Evolutionary conservation across 768 basidiomycete species (phyloP), one percentile per base, ranked within the genome.

Genomic region (Chlorophyllum brunneum): DNA sequence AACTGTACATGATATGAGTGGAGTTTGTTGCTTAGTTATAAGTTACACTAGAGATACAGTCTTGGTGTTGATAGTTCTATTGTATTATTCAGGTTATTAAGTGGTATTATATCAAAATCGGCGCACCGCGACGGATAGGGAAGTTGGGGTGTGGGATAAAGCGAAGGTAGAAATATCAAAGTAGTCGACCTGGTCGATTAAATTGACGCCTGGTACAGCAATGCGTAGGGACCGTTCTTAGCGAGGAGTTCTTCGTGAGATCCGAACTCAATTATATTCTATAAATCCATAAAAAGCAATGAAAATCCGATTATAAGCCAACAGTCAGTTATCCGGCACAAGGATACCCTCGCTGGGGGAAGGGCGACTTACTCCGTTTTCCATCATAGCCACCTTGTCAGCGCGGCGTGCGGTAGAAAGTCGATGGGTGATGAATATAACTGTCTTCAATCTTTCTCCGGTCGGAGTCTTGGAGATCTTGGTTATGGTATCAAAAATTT

Each of bases 371-470:
- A 80, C 78, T 67, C 88, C 88, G 60, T 78, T 77, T 59, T 90
- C 85, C 86, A 91, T 88, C 83, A 90, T 86, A 37, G 86, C 88
- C 57, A 91, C 80, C 68, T 89, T 90, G 70, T 92, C 88, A 56
- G 90, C 90, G 37, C 86, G 81, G 2, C 88, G 83, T 16, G 89
- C 88, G 39, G 85, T 87, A 22, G 86, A 82, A 54, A 92, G 77
- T 55, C 87, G 80, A 69, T 92, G 90, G 5, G 90, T 92, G 61
- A 92, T 88, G 68, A 86, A 91, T 30, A 92, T 78, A 57, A 89
- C 82, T 2, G 85, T 87, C 69, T 89, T 89, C 16, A 69, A 74
- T 60, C 73, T 72, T 62, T 77, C 73, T 26, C 83, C 86, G 41
- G 73, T 71, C 29, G 81, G 73, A 18, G 76, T 72, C 39, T 77